These are phyloP conservation scores for Boletus insuetus DNA, from an alignment of 768 basidiomycete species.

Conservation along the genomic window DNA sequence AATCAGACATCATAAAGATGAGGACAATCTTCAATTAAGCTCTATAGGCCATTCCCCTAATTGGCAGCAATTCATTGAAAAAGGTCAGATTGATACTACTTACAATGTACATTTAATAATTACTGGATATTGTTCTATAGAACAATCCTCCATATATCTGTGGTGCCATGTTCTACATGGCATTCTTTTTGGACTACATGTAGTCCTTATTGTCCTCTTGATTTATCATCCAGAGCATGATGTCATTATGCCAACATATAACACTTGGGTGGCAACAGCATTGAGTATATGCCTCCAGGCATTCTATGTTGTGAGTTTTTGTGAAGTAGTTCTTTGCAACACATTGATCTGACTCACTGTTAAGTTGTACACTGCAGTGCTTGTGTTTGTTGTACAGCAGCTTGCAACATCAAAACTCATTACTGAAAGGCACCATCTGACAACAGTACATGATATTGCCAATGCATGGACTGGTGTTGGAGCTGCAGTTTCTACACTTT, in stretches of 20 bases:
- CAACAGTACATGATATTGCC: constrained; percentile 16
- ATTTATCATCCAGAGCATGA: background rate
- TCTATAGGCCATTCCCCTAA: background rate
- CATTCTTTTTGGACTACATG: background rate
- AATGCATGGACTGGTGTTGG: constrained; percentile 25
- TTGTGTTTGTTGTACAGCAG: constrained; percentile 20
- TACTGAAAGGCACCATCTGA: constrained; percentile 8
- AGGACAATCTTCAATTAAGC: background rate
- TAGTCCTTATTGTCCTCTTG: background rate
- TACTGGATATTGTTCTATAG: background rate
- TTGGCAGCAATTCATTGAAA: background rate
- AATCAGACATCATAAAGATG: background rate
- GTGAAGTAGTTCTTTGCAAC: background rate
- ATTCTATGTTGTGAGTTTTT: background rate
- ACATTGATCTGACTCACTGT: background rate
- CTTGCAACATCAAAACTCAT: constrained; percentile 7
- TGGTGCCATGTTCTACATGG: background rate
- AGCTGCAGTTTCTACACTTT: constrained; percentile 12
- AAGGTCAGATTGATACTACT: background rate
- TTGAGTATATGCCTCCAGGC: background rate
- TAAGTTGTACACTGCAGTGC: constrained; percentile 14
- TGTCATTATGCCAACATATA: background rate
- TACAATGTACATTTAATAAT: background rate
- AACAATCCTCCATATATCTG: background rate
- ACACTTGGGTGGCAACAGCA: background rate